Base-by-base conservation (phyloP, 768 basidiomycete genomes). In the Psilocybe azurescens region DNA sequence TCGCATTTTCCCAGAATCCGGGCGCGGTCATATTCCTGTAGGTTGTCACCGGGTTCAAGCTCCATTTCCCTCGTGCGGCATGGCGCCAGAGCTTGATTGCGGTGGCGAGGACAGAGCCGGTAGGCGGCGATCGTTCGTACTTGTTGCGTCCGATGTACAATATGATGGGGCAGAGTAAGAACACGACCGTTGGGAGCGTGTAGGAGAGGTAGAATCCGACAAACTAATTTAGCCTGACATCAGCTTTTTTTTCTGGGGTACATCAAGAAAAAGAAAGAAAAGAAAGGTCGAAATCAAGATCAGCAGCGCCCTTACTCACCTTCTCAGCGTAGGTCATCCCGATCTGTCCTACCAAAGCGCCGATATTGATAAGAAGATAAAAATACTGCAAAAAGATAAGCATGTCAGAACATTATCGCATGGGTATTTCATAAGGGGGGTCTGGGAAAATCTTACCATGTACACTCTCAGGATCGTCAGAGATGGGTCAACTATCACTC, bases 1-100 rank as follows among this genome's bases (percentile, higher is more conserved):
- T 91, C 3, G 79, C 89, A 49, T 66, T 76, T 50, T 93, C 90
- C 90, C 89, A 93, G 77, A 92, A 91, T 63, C 87, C 87, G n/a
- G 77, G 66, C 0, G 85, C 80, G 9, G 77, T 83, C 53, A 89
- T 65, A 65, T 87, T 81, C 58, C 69, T 78, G 70, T 79, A 78
- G 14, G 78, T 80, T 58, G 61, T 74, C 16, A 84, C 67, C 1
- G 87, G 87, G 69, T 88, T 88, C 61, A 75, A 69, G 60, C 81
- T 85, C 86, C 85, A 88, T 60, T 80, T 76, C 14, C 83, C 84
- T 1, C 68, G 69, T 0, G 81, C 73, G 9, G 87, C 85, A 41
- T 75, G 75, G 0, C 75, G 67, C 76, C 79, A 84, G 3, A 85
- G 71, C 44, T 81, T 81, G 49, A 87, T 47, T 8, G 79, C 68